Evolutionary conservation across 805 yeast species (phyloP).

Genomic region (Candida pini): DNA sequence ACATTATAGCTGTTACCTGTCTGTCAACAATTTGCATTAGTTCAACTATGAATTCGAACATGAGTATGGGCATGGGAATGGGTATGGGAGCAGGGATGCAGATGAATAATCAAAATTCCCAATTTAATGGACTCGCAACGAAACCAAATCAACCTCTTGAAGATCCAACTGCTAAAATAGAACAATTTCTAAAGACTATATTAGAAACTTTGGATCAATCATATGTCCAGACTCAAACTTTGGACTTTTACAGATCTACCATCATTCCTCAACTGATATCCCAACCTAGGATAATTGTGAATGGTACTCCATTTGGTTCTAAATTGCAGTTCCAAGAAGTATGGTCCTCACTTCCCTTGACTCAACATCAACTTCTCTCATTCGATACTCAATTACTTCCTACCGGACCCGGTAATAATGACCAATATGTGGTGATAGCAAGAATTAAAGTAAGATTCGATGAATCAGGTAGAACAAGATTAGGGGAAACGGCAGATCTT

Average conservation of each 20-base stretch:
- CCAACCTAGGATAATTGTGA: slow-evolving; percentile 47
- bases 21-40: no score
- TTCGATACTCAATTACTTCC: slow-evolving; percentile 62
- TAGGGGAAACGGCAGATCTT: slow-evolving; percentile 60
- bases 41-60: no score
- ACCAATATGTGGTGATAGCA: slow-evolving; percentile 34
- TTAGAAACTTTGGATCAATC: slow-evolving; percentile 23
- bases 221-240: slow-evolving; percentile 12
- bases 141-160: slow-evolving; percentile 1
- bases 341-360: slow-evolving; percentile 51
- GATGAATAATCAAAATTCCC: no score
- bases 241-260: slow-evolving; percentile 14
- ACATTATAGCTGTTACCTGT: no score
- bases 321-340: slow-evolving; percentile 48
- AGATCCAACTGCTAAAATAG: slow-evolving; percentile 21
- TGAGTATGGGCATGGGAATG: slow-evolving; percentile 1
- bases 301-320: slow-evolving; percentile 53
- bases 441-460: slow-evolving; percentile 65
- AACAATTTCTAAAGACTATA: slow-evolving; percentile 20
- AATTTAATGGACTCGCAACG: not conserved
- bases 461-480: slow-evolving; percentile 63
- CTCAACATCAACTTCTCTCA: slow-evolving; percentile 60
- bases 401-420: slow-evolving; percentile 23
- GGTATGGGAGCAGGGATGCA: not conserved
- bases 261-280: slow-evolving; percentile 44